Evolutionary conservation across 78 protist species (phyloP).

Genomic region (Polysphondylium violaceum): DNA sequence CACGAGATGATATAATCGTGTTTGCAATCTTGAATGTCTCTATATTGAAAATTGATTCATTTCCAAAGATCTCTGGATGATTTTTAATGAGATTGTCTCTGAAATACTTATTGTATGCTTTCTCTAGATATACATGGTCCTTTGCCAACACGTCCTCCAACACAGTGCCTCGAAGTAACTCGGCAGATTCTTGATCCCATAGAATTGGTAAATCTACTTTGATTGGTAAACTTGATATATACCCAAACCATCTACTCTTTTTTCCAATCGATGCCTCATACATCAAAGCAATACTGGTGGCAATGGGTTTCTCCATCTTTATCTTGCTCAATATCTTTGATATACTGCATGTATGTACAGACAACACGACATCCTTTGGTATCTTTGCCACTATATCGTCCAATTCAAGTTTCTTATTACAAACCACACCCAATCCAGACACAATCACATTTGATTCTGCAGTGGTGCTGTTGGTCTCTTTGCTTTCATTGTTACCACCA

Average conservation of each 20-base stretch:
- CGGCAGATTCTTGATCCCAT: slow-evolving; percentile 11
- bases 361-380: slow-evolving; percentile 25
- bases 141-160: slow-evolving; percentile 20
- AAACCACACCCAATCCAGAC: slow-evolving; percentile 18
- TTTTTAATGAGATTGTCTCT: neutral
- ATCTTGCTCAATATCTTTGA: slow-evolving; percentile 15
- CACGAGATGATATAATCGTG: slow-evolving; percentile 60
- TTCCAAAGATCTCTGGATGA: slow-evolving; percentile 58
- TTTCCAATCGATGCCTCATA: slow-evolving; percentile 49
- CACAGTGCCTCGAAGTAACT: slow-evolving; percentile 11
- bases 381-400: slow-evolving; percentile 41
- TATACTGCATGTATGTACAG: slow-evolving; percentile 33
- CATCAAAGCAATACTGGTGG: slow-evolving; percentile 38
- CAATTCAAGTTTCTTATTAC: neutral
- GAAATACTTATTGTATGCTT: neutral
- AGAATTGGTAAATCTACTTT: slow-evolving; percentile 61
- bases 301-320: slow-evolving; percentile 33
- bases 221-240: slow-evolving; percentile 41
- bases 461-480: neutral
- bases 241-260: slow-evolving; percentile 55
- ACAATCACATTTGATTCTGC: slow-evolving; percentile 1
- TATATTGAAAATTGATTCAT: neutral
- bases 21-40: slow-evolving; percentile 45
- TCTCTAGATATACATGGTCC: slow-evolving; percentile 12
- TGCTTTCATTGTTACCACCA: neutral